Percentiles rank a stretch among this genome's conserved stretches.
Evolutionary conservation across 257 asterid genomes (phyloP).

Genomic region (Petunia axillaris): DNA sequence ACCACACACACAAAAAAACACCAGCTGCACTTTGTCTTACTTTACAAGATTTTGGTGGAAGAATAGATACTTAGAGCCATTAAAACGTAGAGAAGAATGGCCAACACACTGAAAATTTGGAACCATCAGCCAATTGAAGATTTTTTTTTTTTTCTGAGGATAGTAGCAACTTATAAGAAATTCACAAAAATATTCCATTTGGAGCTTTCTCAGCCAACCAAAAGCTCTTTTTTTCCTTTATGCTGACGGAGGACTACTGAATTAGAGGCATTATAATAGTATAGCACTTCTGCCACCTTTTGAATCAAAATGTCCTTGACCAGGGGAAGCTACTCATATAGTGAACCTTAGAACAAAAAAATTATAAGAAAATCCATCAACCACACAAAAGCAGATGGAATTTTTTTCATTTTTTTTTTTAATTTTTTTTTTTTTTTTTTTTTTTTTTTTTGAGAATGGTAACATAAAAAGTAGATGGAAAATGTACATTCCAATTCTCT

Average conservation of each 20-base stretch:
- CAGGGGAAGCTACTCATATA: constrained; percentile 8
- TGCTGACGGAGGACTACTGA: not conserved
- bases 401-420: too few species aligned
- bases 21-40: constrained; percentile 1
- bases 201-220: not conserved
- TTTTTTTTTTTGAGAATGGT: too few species aligned
- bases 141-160: not conserved
- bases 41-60: not conserved
- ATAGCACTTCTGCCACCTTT: constrained; percentile 3
- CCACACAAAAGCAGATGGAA: not conserved
- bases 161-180: not conserved
- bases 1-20: too few species aligned
- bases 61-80: not conserved
- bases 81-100: constrained; percentile 13
- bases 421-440: too few species aligned
- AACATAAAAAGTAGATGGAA: not conserved
- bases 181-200: constrained; percentile 8
- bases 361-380: not conserved
- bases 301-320: not conserved
- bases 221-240: constrained; percentile 7
- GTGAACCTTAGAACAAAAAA: not conserved
- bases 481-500: constrained; percentile 5
- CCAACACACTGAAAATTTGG: not conserved
- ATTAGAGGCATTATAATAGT: constrained; percentile 11
- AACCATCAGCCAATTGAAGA: not conserved